Percentiles rank a stretch among this genome's conserved stretches.
These are phyloP conservation scores for Diplosphaera chodatii DNA, from an alignment of 139 green algal species.

Conservation along the genomic window DNA sequence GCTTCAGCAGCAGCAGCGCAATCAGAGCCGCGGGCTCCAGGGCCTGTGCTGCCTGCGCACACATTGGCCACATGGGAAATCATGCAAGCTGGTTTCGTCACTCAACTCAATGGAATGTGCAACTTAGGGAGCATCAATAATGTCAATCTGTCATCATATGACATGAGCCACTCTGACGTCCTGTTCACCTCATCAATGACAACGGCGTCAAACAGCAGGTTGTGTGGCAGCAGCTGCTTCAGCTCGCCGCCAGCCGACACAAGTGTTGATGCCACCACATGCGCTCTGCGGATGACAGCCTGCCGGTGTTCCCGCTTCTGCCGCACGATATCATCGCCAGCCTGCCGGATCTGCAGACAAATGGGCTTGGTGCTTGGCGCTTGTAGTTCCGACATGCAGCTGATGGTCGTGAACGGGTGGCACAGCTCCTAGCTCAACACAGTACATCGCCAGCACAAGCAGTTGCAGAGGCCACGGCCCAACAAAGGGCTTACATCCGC, in stretches of 20 bases:
- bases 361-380: no score
- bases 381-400: no score
- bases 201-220: constrained; percentile 52
- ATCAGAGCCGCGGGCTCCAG: constrained; percentile 72
- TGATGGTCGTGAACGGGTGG: no score
- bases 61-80: no score
- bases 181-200: constrained; percentile 61
- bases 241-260: constrained; percentile 54
- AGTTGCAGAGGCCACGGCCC: no score
- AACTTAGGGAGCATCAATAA: no score
- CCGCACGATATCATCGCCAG: constrained; percentile 19
- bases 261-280: constrained; percentile 61
- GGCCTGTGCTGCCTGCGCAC: constrained; percentile 38
- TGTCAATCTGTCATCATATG: no score
- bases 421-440: no score
- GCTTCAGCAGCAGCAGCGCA: constrained; percentile 51
- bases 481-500: background rate
- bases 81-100: no score
- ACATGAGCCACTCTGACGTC: background rate
- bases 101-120: background rate
- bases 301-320: constrained; percentile 33
- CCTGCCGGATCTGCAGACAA: constrained; percentile 9
- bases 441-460: no score
- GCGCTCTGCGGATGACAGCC: constrained; percentile 41
- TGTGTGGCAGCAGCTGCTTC: constrained; percentile 20